A percentile compares a stretch with the other conserved stretches of the same genome.
Evolutionary conservation across 192 early-diverging fungal species (phyloP).

Genomic region (Physocladia obscura): DNA sequence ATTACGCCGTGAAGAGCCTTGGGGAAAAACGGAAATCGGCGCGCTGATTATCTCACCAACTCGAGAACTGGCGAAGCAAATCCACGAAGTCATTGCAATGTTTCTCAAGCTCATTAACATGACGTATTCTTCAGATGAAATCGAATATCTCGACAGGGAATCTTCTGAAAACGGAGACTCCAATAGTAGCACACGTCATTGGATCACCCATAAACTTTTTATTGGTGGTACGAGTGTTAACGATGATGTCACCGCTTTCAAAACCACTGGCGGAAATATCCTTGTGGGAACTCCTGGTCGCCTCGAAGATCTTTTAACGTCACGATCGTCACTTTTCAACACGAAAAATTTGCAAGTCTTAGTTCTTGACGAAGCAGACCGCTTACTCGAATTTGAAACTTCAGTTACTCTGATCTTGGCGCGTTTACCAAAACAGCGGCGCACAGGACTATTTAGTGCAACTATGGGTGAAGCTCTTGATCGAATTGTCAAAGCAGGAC

Average conservation of each 20-base stretch:
- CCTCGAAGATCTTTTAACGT: constrained; percentile 83
- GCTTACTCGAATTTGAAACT: constrained; percentile 83
- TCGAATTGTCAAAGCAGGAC: constrained; percentile 80
- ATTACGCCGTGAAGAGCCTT: constrained; percentile 52
- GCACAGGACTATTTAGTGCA: constrained; percentile 94
- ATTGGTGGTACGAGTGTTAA: constrained; percentile 73
- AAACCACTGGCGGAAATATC: constrained; percentile 71
- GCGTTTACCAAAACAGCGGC: constrained; percentile 85
- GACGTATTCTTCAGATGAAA: background rate
- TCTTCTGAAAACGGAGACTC: constrained; percentile 2
- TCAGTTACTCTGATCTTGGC: constrained; percentile 77
- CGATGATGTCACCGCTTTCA: constrained; percentile 65
- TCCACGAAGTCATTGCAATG: constrained; percentile 52
- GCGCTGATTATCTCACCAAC: constrained; percentile 78
- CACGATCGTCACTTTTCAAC: constrained; percentile 80
- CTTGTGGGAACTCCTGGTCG: constrained; percentile 94
- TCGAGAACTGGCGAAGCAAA: constrained; percentile 74
- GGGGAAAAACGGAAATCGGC: constrained; percentile 76
- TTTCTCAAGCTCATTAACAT: constrained; percentile 57
- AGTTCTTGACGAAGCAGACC: constrained; percentile 95
- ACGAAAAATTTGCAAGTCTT: constrained; percentile 82
- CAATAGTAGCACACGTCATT: constrained; percentile 16
- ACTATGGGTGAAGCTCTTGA: constrained; percentile 90
- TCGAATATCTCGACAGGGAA: constrained; percentile 9
- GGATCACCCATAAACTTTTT: constrained; percentile 56